Base-by-base conservation (phyloP, 2,329 filamentous ascomycete species). In the Botrytis byssoidea region DNA sequence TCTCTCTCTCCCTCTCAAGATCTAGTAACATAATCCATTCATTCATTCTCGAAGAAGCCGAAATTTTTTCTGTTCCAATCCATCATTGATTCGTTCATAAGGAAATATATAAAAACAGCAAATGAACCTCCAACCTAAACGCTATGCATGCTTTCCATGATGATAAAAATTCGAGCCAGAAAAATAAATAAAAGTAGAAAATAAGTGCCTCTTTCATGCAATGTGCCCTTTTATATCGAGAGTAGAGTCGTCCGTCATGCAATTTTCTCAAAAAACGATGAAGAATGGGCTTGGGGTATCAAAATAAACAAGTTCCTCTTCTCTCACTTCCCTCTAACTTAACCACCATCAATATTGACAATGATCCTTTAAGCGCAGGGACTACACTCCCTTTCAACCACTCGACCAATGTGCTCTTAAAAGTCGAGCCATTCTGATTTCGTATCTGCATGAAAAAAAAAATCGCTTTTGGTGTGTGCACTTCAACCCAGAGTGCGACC, bases 401-500 rank as follows among this genome's bases (percentile, higher is more conserved):
- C 22, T 69, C 18, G 46, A 57, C 70, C 16, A 29, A 29, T 51
- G 18, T 46, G 10, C 46, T 20, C 29, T 12, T 40, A 37, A 14
- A 57, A 20, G 22, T 42, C n/a, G 46, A 32, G 44, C 22, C 35
- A 57, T 70, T 57, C 51, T 44, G 25, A 20, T 51, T 63, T 35
- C 37, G 20, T 29, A 29, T 70, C 22, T 70, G 10, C 46, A 35
- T 42, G n/a, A 46, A 61, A 44, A 55, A 55, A 55, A n/a, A 55
- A 51, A n/a, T 55, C 25, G n/a, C 35, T 40, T 70, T 68, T 57
- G 29, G 18, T 29, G 22, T 42, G 18, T 55, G 65, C 74, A 64
- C 51, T 57, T 80, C 77, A 81, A 68, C 79, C 80, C 63, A 81
- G 74, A 69, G 80, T 81, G 63, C 80, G 77, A 42, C 80, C 79